Conservation (phyloP, 371 early-diverging fungal species). For the Lichtheimia ornata region DNA sequence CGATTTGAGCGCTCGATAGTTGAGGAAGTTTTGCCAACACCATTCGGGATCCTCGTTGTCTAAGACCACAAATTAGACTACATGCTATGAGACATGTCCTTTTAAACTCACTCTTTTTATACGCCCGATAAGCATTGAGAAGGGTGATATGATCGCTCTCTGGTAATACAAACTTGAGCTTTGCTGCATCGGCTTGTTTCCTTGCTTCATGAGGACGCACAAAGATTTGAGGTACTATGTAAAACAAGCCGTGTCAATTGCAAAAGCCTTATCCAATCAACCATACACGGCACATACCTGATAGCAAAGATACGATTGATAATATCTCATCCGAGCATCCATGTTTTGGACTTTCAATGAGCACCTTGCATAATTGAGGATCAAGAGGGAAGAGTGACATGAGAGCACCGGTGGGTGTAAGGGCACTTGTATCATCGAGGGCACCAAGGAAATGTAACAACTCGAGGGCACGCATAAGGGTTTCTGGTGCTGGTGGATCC, state of each 20-base stretch:
- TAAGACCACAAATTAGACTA: not conserved
- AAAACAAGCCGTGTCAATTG: not conserved
- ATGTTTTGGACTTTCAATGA: slow-evolving; percentile 81
- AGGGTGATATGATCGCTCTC: slow-evolving; percentile 93
- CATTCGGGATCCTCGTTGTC: slow-evolving; percentile 75
- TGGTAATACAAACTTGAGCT: slow-evolving; percentile 86
- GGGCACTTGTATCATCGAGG: slow-evolving; percentile 81
- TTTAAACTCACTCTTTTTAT: slow-evolving; percentile 54
- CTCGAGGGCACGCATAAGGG: slow-evolving; percentile 90
- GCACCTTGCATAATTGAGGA: slow-evolving; percentile 83
- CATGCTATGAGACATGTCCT: not conserved
- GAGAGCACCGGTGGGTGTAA: slow-evolving; percentile 76
- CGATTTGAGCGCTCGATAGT: slow-evolving; percentile 81
- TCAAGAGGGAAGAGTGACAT: slow-evolving; percentile 94
- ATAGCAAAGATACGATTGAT: slow-evolving; percentile 89
- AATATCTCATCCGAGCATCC: slow-evolving; percentile 91
- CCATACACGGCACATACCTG: slow-evolving; percentile 30
- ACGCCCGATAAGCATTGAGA: slow-evolving; percentile 93
- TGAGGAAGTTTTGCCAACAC: slow-evolving; percentile 92
- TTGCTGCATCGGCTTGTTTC: slow-evolving; percentile 88
- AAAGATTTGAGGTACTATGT: slow-evolving; percentile 81
- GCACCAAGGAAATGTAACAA: slow-evolving; percentile 86
- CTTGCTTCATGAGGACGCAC: slow-evolving; percentile 87
- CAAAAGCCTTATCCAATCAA: no score
- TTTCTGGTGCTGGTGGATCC: slow-evolving; percentile 92